Evolutionary conservation across 495 filamentous ascomycete genomes (phyloP).

Genomic region (Hypomontagnella submonticulosa): DNA sequence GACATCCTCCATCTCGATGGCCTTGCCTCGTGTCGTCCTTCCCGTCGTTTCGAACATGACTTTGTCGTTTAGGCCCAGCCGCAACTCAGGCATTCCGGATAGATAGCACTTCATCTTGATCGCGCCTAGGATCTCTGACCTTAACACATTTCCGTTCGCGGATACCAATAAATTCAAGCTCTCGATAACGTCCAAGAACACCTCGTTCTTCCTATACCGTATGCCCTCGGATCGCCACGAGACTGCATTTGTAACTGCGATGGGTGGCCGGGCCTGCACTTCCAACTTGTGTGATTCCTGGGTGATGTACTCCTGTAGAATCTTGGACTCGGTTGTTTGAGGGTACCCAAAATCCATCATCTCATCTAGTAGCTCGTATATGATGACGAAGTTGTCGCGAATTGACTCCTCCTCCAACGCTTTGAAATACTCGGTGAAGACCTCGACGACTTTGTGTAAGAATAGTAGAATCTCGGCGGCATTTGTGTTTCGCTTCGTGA

Average conservation of each 20-base stretch:
- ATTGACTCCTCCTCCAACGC: slow-evolving; percentile 99
- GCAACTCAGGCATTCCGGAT: slow-evolving; percentile 97
- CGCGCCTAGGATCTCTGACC: slow-evolving; percentile 96
- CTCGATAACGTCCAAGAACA: slow-evolving; percentile 98
- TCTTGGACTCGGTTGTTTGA: slow-evolving; percentile 98
- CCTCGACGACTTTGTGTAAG: slow-evolving; percentile 97
- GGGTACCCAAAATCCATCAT: slow-evolving; percentile 99
- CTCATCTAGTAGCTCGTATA: slow-evolving; percentile 98
- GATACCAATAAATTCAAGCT: slow-evolving; percentile 96
- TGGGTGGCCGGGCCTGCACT: slow-evolving; percentile 97
- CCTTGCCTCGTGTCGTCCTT: slow-evolving; percentile 92
- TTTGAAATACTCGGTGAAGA: slow-evolving; percentile 99
- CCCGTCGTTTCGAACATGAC: slow-evolving; percentile 99
- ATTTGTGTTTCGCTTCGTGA: slow-evolving; percentile 99
- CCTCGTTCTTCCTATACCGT: slow-evolving; percentile 98
- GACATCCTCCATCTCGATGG: slow-evolving; percentile 99
- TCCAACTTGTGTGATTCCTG: slow-evolving; percentile 99
- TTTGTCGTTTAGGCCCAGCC: slow-evolving; percentile 96
- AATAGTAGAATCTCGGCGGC: slow-evolving; percentile 98
- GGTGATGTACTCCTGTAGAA: slow-evolving; percentile 99
- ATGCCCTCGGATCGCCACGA: slow-evolving; percentile 99
- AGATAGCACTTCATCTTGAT: slow-evolving; percentile 99
- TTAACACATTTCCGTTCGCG: slow-evolving; percentile 92
- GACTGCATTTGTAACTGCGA: slow-evolving; percentile 98
- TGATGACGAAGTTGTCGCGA: slow-evolving; percentile 98